phyloP scores from a whole-genome alignment of 1,284 basidiomycete genomes.

The Cystobasidium pallidum region DNA sequence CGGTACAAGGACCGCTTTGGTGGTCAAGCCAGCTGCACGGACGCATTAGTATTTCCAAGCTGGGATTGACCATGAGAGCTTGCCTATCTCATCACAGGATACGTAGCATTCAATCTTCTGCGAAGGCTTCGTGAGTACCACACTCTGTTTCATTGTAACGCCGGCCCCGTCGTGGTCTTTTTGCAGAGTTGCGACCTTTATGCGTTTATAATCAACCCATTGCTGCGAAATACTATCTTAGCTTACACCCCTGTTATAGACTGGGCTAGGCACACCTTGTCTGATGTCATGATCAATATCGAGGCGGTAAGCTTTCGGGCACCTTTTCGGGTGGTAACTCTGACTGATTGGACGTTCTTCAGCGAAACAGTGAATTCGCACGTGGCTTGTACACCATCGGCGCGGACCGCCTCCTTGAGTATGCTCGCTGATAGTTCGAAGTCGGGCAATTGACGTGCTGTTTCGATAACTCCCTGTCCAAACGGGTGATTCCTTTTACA shows the following conservation, averaged over 20 bases:
- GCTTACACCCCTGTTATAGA: not conserved
- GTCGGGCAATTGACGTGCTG: slow-evolving; percentile 47
- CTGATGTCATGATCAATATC: slow-evolving; percentile 43
- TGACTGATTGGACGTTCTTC: slow-evolving; percentile 44
- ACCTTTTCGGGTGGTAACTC: slow-evolving; percentile 32
- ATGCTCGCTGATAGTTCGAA: slow-evolving; percentile 42
- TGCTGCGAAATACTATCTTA: slow-evolving; percentile 25
- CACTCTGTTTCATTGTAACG: slow-evolving; percentile 46
- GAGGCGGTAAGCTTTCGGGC: slow-evolving; percentile 40
- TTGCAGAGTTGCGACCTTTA: slow-evolving; percentile 31
- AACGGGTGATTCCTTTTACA: slow-evolving; percentile 46
- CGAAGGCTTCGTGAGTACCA: slow-evolving; percentile 52
- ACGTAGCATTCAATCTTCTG: slow-evolving; percentile 51
- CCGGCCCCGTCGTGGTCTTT: slow-evolving; percentile 34
- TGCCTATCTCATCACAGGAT: slow-evolving; percentile 49
- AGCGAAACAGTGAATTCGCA: slow-evolving; percentile 40
- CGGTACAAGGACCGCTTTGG: slow-evolving; percentile 11
- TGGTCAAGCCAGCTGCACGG: slow-evolving; percentile 1
- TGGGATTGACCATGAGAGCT: slow-evolving; percentile 18
- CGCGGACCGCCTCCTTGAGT: slow-evolving; percentile 19
- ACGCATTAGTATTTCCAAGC: not conserved
- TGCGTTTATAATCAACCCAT: slow-evolving; percentile 41
- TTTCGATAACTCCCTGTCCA: slow-evolving; percentile 43
- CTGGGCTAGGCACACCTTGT: slow-evolving; percentile 45
- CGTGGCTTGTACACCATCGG: slow-evolving; percentile 46